Base-by-base conservation (phyloP, 2,329 filamentous ascomycete genomes). In the Ophiocordyceps polyrhachis-furcata region DNA sequence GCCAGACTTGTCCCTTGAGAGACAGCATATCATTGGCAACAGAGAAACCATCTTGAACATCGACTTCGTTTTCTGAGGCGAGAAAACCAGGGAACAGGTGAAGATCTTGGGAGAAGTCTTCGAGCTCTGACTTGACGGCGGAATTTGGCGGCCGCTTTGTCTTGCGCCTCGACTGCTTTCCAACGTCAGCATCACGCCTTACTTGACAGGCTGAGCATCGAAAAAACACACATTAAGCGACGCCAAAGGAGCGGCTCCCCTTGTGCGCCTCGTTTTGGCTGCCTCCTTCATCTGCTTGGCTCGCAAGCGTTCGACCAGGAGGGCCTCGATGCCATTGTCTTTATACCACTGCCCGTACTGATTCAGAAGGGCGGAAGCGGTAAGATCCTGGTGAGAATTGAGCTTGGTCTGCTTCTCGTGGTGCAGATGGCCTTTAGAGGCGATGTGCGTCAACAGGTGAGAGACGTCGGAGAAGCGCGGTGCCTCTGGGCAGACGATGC, bases 381-480 rank as follows among this genome's bases (percentile, higher is more conserved):
- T 64, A n/a, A 69, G 61, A 48, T 93, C 82, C 41, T 74, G 70
- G 45, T 76, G 72, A 45, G 80, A 75, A 46, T 74, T 76, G 51
- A 94, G 75, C 54, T 85, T 80, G 44, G 86, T 71, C 55, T 85
- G 86, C 65, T 88, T 93, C 55, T 84, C 79, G 57, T 85, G 75
- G 48, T 86, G 79, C 31, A 95, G 68, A 59, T 96, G 89, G n/a
- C 83, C 82, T 59, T 95, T 95, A 50, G 88, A 95, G 48, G 83
- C 78, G 49, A 95, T 76, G 58, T 96, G 89, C 13, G 89, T 96
- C 56, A 96, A 74, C 35, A 95, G 69, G 61, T 95, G 89, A 31
- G 88, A 94, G 41, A 87, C 70, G 61, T 96, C 89, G 46, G 86
- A 93, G 64, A 95, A 95, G 28, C 65, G 74, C 37, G 85, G 84